Evolutionary conservation across 345 rosid species (phyloP).

Genomic region (Populus tremula): DNA sequence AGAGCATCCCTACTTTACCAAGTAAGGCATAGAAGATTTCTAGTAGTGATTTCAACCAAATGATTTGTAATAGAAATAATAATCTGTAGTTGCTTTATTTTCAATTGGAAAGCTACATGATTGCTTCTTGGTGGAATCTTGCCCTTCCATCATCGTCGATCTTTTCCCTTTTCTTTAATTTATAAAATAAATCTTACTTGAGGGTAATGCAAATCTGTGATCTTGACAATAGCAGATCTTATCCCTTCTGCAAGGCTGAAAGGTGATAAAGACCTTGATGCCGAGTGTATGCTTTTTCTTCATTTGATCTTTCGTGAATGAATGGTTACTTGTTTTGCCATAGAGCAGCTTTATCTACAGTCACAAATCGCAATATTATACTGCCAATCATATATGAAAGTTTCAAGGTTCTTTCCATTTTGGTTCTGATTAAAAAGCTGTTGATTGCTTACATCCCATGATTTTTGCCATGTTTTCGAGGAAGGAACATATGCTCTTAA

Average conservation of each 20-base stretch:
- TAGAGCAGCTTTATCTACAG: background rate
- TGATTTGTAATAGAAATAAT: background rate
- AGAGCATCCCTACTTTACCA: constrained; percentile 26
- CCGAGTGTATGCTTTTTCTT: background rate
- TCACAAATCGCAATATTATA: background rate
- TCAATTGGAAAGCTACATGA: background rate
- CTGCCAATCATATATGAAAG: background rate
- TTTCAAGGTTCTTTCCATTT: background rate
- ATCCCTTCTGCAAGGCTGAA: background rate
- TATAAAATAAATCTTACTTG: background rate
- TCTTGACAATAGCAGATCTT: background rate
- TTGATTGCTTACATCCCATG: background rate
- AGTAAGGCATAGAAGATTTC: constrained; percentile 8
- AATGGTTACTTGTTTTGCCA: background rate
- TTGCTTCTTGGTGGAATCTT: background rate
- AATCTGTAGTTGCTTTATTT: background rate
- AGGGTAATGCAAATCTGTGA: background rate
- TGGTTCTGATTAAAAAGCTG: background rate
- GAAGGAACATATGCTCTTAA: background rate
- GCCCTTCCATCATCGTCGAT: background rate
- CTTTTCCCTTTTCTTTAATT: background rate
- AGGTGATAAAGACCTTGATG: background rate
- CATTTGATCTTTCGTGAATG: background rate
- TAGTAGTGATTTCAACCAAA: background rate
- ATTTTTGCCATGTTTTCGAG: background rate